These are phyloP conservation scores for Nepenthes alata DNA, from an alignment of 179 eudicot species.

Conservation along the genomic window DNA sequence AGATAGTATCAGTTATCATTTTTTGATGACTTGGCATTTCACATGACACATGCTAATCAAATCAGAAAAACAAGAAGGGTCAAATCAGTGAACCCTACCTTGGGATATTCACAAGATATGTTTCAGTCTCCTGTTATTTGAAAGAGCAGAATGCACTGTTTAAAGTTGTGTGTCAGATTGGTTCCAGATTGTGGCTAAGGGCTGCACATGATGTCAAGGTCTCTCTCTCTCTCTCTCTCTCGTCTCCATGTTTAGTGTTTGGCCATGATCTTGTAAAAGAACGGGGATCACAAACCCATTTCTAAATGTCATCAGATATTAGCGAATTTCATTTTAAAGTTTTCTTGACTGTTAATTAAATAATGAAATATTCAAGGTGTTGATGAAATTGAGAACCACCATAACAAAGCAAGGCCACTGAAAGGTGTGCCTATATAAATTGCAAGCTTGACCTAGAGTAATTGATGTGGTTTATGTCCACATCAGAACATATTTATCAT, in stretches of 20 bases:
- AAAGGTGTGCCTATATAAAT: no score
- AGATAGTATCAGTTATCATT: conserved; percentile 6
- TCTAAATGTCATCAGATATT: no score
- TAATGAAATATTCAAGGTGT: no score
- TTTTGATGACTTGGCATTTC: conserved; percentile 10
- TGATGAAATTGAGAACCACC: no score
- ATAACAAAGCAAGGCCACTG: no score
- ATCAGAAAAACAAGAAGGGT: conserved; percentile 49
- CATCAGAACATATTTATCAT: no score
- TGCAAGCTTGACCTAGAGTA: no score
- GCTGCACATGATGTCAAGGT: conserved; percentile 75
- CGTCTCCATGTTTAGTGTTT: conserved; percentile 1
- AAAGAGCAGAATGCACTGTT: conserved; percentile 50
- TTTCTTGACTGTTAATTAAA: no score
- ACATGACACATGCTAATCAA: conserved; percentile 23
- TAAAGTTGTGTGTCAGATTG: conserved; percentile 30
- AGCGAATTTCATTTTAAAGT: no score
- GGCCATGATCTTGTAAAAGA: not conserved
- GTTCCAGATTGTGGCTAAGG: conserved; percentile 44
- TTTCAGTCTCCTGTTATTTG: conserved; percentile 49
- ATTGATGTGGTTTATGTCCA: no score
- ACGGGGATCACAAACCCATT: not conserved
- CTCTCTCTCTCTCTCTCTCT: conserved; percentile 12
- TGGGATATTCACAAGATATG: conserved; percentile 42
- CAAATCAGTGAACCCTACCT: conserved; percentile 46